Conservation (phyloP, 208 protist genomes). For the Leishmania arabica region DNA sequence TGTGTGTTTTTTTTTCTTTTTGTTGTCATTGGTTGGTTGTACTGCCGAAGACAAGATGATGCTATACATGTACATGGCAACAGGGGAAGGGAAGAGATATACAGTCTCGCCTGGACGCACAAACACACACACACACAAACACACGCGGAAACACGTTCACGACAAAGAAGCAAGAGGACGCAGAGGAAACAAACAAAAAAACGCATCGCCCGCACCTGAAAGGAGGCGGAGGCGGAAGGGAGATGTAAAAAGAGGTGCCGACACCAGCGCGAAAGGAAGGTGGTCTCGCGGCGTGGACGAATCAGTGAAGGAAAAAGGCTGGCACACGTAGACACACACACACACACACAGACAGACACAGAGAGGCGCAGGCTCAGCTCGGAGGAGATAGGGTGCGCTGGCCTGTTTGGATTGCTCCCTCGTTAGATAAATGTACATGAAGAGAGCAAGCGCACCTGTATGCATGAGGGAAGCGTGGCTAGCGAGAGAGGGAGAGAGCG, state of each 20-base stretch:
- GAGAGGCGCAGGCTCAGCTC: neutral
- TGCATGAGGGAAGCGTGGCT: neutral
- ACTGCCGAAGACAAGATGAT: neutral
- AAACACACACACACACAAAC: neutral
- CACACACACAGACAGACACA: neutral
- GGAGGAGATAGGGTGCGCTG: neutral
- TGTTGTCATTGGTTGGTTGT: neutral
- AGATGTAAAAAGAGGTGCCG: neutral
- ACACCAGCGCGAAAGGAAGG: neutral
- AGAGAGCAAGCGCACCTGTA: neutral
- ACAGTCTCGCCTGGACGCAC: neutral
- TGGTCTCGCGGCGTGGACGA: neutral
- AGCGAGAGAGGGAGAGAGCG: neutral
- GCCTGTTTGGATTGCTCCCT: neutral
- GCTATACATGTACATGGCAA: conserved; percentile 17
- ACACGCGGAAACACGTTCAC: neutral
- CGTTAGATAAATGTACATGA: conserved; percentile 5
- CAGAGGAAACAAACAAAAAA: neutral
- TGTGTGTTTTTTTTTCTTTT: neutral
- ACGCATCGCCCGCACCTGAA: neutral
- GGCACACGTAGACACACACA: neutral
- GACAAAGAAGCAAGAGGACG: neutral
- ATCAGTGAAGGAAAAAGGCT: neutral
- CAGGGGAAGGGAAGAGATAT: neutral
- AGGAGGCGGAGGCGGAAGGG: neutral